Evolutionary conservation across 2,329 filamentous ascomycete genomes (phyloP), one percentile per base, ranked within the genome.

Genomic region (Aspergillus sp.): DNA sequence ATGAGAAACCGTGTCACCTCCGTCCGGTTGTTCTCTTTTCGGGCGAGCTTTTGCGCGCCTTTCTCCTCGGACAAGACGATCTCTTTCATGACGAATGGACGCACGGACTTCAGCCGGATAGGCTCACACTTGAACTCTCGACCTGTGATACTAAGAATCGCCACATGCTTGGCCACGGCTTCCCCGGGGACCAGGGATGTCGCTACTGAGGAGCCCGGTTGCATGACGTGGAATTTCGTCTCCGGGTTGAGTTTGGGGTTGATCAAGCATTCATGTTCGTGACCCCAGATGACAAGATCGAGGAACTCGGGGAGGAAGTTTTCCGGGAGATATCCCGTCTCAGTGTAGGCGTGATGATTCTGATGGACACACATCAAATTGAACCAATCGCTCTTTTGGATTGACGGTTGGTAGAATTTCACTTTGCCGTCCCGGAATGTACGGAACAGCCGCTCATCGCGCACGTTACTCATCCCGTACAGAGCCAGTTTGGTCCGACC

Each of bases 181-280:
- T 99, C 94, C 23, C 92, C 92, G 0, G 89, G 88, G 7, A 94
- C 86, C 0, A 99, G 78, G 0, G 94, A 97, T 1, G 94, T 99
- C 0, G 93, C 94, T 0, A 99, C 88, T 0, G 94, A 97, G 0
- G 94, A 99, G 0, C 94, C 94, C 0, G 94, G 94, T 65, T 99
- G 94, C 84, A 99, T 97, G 58, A 99, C 93, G 61, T 94, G 86
- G 62, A 99, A 99, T 0, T 88, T 88, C 45, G 88, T 96, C 65
- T 96, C 91, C 0, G 88, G 84, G 63, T 97, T 99, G 44, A 85
- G 79, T 1, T 78, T 77, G 0, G 94, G 94, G 42, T 96, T 86
- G 58, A 99, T 96, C 6, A 93, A 71, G 66, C 94, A 99, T 70
- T 99, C 93, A 67, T 99, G 94, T 71, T 99, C 94, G 65, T 99